These are phyloP conservation scores for Tulasnella sp. DNA, from an alignment of 768 basidiomycete genomes.

Conservation along the genomic window DNA sequence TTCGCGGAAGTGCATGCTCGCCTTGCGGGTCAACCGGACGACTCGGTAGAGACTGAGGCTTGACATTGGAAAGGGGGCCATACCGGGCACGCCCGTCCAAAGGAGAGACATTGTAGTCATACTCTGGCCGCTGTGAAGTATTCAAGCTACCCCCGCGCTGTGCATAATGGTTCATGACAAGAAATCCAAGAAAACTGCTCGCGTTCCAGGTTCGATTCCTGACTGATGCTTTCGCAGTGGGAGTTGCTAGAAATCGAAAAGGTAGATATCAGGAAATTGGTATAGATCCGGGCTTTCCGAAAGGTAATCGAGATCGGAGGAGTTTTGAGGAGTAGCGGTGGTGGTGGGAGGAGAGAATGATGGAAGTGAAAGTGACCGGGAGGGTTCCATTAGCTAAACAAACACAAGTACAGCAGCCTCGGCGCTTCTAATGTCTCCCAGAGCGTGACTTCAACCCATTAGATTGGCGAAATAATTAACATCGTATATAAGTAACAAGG, in stretches of 20 bases:
- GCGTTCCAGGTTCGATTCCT: background rate
- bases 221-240: background rate
- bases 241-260: background rate
- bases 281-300: background rate
- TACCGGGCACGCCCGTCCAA: background rate
- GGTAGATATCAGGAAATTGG: background rate
- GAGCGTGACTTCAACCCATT: background rate
- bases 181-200: background rate
- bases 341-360: slow-evolving; percentile 1
- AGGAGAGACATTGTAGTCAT: background rate
- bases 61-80: background rate
- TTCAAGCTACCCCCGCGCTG: background rate
- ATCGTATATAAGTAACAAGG: background rate
- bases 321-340: background rate
- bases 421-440: background rate
- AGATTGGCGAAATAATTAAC: background rate
- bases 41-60: background rate
- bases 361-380: background rate
- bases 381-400: background rate
- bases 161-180: background rate
- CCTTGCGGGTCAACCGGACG: background rate
- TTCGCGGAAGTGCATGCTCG: background rate
- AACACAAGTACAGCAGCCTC: background rate
- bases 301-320: background rate
- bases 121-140: background rate